Evolutionary conservation across 2,329 filamentous ascomycete genomes (phyloP), one percentile per base, ranked within the genome.

Genomic region (Allantophomopsis cytisporea): DNA sequence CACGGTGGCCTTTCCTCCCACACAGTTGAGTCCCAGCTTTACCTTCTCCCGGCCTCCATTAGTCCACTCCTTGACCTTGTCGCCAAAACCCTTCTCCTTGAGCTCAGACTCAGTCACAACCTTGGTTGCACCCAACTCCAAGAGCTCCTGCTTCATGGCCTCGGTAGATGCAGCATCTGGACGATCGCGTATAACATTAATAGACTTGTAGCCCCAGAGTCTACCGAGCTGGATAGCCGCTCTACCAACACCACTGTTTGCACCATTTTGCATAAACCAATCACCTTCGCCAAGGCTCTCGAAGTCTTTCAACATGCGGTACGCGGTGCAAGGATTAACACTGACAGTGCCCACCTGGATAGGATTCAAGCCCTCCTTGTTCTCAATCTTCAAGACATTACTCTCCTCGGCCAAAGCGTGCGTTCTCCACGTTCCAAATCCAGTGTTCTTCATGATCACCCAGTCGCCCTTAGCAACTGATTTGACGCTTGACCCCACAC

Each of bases 211-310:
- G 0, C 89, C 89, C 89, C 88, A 96, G 39, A 86, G 69, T 50
- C 65, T 70, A 2, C 75, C 89, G 2, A 98, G 67, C 62, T 98
- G 91, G 47, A 96, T 91, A 10, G 86, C 89, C 2, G 88, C 83
- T 31, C 91, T 69, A 2, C 91, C 91, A 13, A 98, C 91, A 10
- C 87, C 91, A 33, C 79, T 86, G 61, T 98, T 98, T 31, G 89
- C 91, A 7, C 89, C 91, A 57, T 98, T 98, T 62, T 98, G 91
- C 36, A 98, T 78, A 55, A 95, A 85, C 88, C 89, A 98, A 41
- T 93, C 81, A 40, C 88, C 83, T n/a, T 76, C 73, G 40, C 70
- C 55, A 54, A 80, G 60, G 4, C 65, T 55, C 4, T 63, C 76
- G 54, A 89, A 95, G 56, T 89, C 83, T 41, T 78, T 76, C 42